Evolutionary conservation across 148 eudicot species (phyloP), one percentile per base, ranked within the genome.

Genomic region (Vaccinium corymbosum): DNA sequence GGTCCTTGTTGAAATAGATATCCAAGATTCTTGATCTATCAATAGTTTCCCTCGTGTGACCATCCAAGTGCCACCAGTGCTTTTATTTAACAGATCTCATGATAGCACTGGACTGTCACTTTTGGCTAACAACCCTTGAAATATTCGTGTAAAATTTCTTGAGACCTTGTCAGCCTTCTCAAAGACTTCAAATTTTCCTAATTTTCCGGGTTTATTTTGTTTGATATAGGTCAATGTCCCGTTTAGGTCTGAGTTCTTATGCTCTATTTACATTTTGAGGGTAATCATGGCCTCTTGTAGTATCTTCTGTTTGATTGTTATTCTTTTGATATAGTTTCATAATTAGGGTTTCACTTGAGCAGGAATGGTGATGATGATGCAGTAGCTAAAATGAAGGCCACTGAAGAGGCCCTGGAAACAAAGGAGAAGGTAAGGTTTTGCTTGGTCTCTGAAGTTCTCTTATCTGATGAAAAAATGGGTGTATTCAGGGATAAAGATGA

Each of bases 331-430:
- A 72, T 50, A 51, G 6, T 79, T 22, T 57, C 78, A 55, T 87
- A 38, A 82, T 15, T 84, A 61, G 55, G 68, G 48, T 35, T 66
- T 85, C 57, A 35, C 82, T 84, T 84, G 77, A 85, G 84, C 90
- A 94, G 98, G 88, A 94, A 91, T 78, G 95, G 89, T 68, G 93
- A 86, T 84, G 74, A 80, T 87, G 95, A 94, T 87, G 87, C 99
- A 86, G 81, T 97, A 80, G 93, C 91, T 51, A 93, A 83, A 90
- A 95, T 94, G 99, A 92, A 92, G 88, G 98, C 95, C 84, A 87
- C 95, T 70, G 95, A 91, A 85, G 92, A 92, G 85, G 92, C 91
- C 0, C 85, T 97, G 87, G 90, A 91, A 89, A 86, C 90, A 25
- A 95, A 95, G 88, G 90, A 93, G 84, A 94, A 94, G 93, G 98